A percentile compares a stretch with the other conserved stretches of the same genome.
These are phyloP conservation scores for Solanum tarijense DNA, from an alignment of 257 asterid species.

Conservation along the genomic window DNA sequence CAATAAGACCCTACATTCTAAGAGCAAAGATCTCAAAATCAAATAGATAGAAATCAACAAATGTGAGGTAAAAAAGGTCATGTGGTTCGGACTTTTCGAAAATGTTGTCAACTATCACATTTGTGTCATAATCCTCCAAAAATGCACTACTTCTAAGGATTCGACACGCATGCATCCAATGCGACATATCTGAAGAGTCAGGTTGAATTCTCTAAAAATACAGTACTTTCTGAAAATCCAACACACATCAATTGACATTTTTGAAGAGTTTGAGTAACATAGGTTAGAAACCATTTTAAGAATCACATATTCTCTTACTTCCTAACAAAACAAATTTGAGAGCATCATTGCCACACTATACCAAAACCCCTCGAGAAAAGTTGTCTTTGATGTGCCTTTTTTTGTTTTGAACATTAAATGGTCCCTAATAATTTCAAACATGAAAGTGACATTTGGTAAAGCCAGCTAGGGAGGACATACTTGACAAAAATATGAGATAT, in stretches of 20 bases:
- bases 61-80: neutral
- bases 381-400: neutral
- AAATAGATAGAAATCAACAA: neutral
- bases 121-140: neutral
- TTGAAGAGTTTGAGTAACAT: neutral
- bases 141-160: neutral
- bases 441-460: neutral
- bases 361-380: neutral
- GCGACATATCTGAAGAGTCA: neutral
- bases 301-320: neutral
- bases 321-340: neutral
- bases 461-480: neutral
- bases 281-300: neutral
- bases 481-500: neutral
- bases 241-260: neutral
- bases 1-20: constrained; percentile 53
- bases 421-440: neutral
- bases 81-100: neutral
- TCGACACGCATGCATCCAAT: neutral
- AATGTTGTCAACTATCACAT: neutral
- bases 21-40: neutral
- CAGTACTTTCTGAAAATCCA: neutral
- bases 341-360: neutral
- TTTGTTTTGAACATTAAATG: neutral
- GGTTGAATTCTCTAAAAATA: neutral